Evolutionary conservation across 306 rosid species (phyloP).

Genomic region (Medicago truncatula): MtrunA17r5.0-ANR NC_053047.1:2694501-2695000

Average conservation of each 20-base stretch:
- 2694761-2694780: no score
- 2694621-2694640: neutral
- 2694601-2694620: neutral
- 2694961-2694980: constrained; percentile 41
- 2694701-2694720: no score
- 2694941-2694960: constrained; percentile 31
- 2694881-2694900: constrained; percentile 47
- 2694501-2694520: constrained; percentile 71
- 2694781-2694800: no score
- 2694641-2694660: neutral
- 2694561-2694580: constrained; percentile 61
- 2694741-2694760: no score
- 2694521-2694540: constrained; percentile 85
- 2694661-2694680: neutral
- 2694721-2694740: no score
- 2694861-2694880: constrained; percentile 51
- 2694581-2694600: constrained; percentile 56
- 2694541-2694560: constrained; percentile 70
- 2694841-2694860: neutral
- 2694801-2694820: no score
- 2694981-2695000: constrained; percentile 50
- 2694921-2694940: constrained; percentile 43
- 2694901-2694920: constrained; percentile 41
- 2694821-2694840: no score
- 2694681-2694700: neutral